Evolutionary conservation across 495 filamentous ascomycete genomes (phyloP).

Genomic region (Xylaria intraflava): DNA sequence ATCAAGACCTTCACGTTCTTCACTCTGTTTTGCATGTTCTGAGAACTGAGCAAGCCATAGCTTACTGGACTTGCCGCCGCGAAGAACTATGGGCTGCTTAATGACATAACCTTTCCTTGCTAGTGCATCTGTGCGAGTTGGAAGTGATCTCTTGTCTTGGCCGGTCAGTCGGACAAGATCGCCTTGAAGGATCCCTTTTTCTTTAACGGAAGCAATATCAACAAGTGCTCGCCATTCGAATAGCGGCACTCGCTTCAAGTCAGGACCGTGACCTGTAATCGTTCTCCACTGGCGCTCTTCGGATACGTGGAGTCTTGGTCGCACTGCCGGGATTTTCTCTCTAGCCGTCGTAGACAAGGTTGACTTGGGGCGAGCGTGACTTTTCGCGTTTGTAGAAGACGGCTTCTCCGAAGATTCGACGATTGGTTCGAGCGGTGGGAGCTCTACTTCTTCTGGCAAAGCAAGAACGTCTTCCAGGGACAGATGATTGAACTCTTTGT

Average conservation of each 20-base stretch:
- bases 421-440: neutral
- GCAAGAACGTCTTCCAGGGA: slow-evolving; percentile 34
- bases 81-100: slow-evolving; percentile 63
- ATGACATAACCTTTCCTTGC: slow-evolving; percentile 76
- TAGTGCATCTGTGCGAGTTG: slow-evolving; percentile 69
- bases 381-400: neutral
- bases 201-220: slow-evolving; percentile 67
- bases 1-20: slow-evolving; percentile 21
- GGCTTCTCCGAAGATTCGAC: slow-evolving; percentile 2
- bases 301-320: slow-evolving; percentile 31
- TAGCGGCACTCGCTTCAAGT: slow-evolving; percentile 57
- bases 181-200: slow-evolving; percentile 69
- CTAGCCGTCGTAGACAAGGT: neutral
- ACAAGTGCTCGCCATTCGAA: slow-evolving; percentile 70
- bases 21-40: slow-evolving; percentile 25
- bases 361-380: neutral
- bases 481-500: slow-evolving; percentile 37
- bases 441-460: slow-evolving; percentile 31
- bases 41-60: slow-evolving; percentile 47
- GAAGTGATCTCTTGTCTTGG: slow-evolving; percentile 86
- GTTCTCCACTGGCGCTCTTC: slow-evolving; percentile 61
- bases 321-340: neutral
- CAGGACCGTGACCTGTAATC: slow-evolving; percentile 71
- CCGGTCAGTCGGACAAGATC: slow-evolving; percentile 67
- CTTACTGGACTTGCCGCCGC: slow-evolving; percentile 60